These are phyloP conservation scores for Lenwebbia sp. DNA, from an alignment of 345 rosid genomes.

Conservation along the genomic window DNA sequence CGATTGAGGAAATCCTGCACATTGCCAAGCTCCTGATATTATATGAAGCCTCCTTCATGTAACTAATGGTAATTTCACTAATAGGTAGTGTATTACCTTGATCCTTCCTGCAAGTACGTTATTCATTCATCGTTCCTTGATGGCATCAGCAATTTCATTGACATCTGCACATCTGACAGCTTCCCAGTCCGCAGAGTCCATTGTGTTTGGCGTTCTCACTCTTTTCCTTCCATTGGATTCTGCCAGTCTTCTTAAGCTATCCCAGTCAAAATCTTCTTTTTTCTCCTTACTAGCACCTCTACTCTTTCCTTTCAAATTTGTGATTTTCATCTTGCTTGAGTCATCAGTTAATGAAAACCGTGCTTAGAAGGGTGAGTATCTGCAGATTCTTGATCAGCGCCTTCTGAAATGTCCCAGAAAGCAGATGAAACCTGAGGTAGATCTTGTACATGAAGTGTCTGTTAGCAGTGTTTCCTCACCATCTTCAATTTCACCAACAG, in stretches of 20 bases:
- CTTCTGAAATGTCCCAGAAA: slow-evolving; percentile 19
- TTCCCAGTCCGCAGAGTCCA: slow-evolving; percentile 82
- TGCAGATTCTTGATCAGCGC: slow-evolving; percentile 21
- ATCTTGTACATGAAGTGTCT: slow-evolving; percentile 1
- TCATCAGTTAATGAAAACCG: too few species aligned
- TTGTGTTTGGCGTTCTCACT: slow-evolving; percentile 42
- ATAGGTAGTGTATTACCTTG: slow-evolving; percentile 31
- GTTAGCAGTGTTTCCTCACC: slow-evolving; percentile 3
- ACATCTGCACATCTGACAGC: slow-evolving; percentile 57
- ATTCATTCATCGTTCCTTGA: slow-evolving; percentile 81
- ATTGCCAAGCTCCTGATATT: neutral
- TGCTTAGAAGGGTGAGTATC: slow-evolving; percentile 19
- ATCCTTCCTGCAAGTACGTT: slow-evolving; percentile 74
- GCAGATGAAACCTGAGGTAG: neutral
- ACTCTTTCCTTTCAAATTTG: slow-evolving; percentile 27
- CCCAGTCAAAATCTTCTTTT: slow-evolving; percentile 62
- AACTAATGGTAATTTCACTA: neutral
- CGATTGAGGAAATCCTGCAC: slow-evolving; percentile 75
- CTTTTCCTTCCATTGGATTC: slow-evolving; percentile 31
- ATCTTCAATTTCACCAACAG: slow-evolving; percentile 8
- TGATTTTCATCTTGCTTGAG: slow-evolving; percentile 8
- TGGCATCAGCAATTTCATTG: slow-evolving; percentile 53
- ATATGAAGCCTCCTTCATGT: neutral
- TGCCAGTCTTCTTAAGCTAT: slow-evolving; percentile 54
- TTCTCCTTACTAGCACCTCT: slow-evolving; percentile 37